Percentiles rank a stretch among this genome's conserved stretches.
phyloP scores from a whole-genome alignment of 305 asterid genomes.

The Rubia tinctorum region DNA sequence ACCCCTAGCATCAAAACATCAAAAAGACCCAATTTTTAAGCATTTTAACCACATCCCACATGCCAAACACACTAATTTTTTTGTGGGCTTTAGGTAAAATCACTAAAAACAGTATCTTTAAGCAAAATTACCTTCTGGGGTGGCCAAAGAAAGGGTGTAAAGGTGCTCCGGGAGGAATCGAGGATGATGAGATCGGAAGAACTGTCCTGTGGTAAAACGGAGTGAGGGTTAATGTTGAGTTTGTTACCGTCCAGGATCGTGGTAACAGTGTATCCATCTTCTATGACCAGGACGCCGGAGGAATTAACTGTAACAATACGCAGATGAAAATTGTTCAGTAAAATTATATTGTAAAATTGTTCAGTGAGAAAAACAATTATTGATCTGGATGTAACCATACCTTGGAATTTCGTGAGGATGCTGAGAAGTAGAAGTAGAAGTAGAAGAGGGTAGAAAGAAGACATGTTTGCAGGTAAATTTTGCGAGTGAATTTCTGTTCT shows the following conservation, averaged over 20 bases:
- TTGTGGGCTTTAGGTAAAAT: neutral
- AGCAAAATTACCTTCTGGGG: conserved; percentile 37
- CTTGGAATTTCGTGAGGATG: conserved; percentile 26
- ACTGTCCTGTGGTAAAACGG: conserved; percentile 45
- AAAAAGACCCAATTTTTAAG: conserved; percentile 1
- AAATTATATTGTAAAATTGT: neutral
- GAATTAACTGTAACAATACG: conserved; percentile 20
- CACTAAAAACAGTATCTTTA: neutral
- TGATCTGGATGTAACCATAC: conserved; percentile 18
- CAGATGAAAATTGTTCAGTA: conserved; percentile 12
- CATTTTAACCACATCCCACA: neutral
- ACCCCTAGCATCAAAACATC: conserved; percentile 33
- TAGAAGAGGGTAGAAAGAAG: conserved; percentile 18
- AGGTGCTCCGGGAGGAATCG: conserved; percentile 56
- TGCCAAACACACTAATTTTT: neutral
- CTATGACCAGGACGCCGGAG: conserved; percentile 39
- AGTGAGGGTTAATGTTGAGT: conserved; percentile 49
- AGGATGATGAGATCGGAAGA: conserved; percentile 58
- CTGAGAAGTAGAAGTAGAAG: conserved; percentile 23
- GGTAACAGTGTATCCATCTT: conserved; percentile 77
- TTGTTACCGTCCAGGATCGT: conserved; percentile 73
- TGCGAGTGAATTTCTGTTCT: neutral
- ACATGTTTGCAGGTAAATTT: conserved; percentile 3
- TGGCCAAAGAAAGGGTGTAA: conserved; percentile 49
- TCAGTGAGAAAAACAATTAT: neutral